Base-by-base conservation (phyloP, 495 filamentous ascomycete genomes). In the Mytilinidion resinicola region DNA sequence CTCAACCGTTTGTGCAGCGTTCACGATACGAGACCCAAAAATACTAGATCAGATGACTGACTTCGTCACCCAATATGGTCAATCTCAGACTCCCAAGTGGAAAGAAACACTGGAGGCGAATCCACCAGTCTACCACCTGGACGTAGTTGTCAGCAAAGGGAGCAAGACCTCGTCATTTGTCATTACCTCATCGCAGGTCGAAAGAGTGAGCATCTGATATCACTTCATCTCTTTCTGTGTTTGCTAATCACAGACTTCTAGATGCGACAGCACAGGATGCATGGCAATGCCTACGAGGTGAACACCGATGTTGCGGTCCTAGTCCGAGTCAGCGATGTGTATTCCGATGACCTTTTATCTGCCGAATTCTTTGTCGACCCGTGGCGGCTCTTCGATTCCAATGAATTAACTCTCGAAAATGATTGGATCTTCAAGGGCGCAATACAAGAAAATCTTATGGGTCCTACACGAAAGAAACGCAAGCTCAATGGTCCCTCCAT, bases 201-300 rank as follows among this genome's bases (percentile, higher is more conserved):
- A 46, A 17, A 46, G 42, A 17, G 42, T 46, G 7, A 46, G 42
- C 20, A 17, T 9, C n/a, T 46, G 20, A 46, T 46, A 17, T 17
- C 42, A 8, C 17, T 20, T 55, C 53, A 9, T 46, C n/a, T 55
- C 53, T 46, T 55, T 46, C n/a, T 46, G n/a, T n/a, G n/a, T n/a
- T n/a, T n/a, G n/a, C n/a, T n/a, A 17, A 21, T n/a, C 4, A 19
- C 51, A 37, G 6, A 35, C 7, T 46, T 25, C 12, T 19, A 55
- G 39, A 55, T 44, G 36, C 15, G 37, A 46, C 9, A 46, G 8
- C 21, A 10, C n/a, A 8, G 39, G 6, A 10, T 43, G 8, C 15
- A 46, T 21, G 7, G 14, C 21, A 33, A 43, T 5, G 7, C 9
- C 33, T 17, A 55, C 14, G 35, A 43, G 19, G 6, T 3, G 7